Conservation (phyloP, 1,284 basidiomycete genomes). For the Pseudozyma pruni region DNA sequence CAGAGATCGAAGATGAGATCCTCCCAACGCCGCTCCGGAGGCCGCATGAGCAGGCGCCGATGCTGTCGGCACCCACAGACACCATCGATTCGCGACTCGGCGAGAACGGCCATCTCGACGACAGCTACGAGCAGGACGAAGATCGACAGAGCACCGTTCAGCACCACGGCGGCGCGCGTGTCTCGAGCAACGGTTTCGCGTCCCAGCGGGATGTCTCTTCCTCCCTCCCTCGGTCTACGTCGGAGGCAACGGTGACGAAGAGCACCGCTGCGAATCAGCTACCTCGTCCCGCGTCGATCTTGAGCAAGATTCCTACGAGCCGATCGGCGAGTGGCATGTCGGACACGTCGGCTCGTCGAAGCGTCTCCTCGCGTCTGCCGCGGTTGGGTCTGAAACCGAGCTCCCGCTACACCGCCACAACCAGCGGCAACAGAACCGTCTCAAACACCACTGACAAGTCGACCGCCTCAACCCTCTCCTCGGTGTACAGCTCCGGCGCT, state of each 20-base stretch:
- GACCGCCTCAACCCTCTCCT: conserved; percentile 33
- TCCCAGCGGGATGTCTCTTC: conserved; percentile 14
- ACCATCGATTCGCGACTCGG: conserved; percentile 11
- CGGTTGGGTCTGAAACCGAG: conserved; percentile 41
- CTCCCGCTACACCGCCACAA: conserved; percentile 18
- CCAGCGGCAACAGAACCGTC: conserved; percentile 20
- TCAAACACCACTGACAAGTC: conserved; percentile 38
- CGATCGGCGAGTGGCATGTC: conserved; percentile 28
- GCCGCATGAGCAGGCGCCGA: neutral
- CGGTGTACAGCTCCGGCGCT: conserved; percentile 28
- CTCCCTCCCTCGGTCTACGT: conserved; percentile 25
- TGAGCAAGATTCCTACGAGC: conserved; percentile 30
- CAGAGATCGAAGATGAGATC: conserved; percentile 36
- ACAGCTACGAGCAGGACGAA: conserved; percentile 7
- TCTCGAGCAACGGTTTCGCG: conserved; percentile 4
- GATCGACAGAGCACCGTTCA: conserved; percentile 14
- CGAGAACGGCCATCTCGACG: conserved; percentile 2
- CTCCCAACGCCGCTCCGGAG: neutral
- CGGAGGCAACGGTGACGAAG: conserved; percentile 33
- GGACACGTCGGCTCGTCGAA: conserved; percentile 19
- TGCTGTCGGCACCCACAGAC: neutral
- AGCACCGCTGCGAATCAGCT: conserved; percentile 5
- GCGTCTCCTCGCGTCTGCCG: conserved; percentile 38
- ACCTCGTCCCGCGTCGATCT: conserved; percentile 8
- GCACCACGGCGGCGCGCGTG: neutral